Base-by-base conservation (phyloP, 1,284 basidiomycete species). In the Austroboletus sp. region DNA sequence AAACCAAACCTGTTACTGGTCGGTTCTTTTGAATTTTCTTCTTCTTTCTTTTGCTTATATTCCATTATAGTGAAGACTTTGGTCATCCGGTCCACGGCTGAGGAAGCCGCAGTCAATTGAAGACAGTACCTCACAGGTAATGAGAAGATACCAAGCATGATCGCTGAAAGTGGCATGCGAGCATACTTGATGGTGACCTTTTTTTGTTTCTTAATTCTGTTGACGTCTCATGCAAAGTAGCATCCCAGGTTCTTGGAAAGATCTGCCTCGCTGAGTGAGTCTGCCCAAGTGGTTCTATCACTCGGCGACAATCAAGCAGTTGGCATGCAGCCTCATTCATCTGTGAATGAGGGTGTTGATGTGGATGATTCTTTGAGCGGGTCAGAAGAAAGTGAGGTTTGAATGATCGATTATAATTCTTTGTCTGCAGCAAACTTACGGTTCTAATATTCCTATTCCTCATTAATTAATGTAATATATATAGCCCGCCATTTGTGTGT, bases 91-190 rank as follows among this genome's bases (percentile, higher is more conserved):
- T 75, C 71, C 2, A 90, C 89, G 0, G 79, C 80, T 2, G 89
- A 92, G 60, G 85, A 92, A 66, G 76, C 78, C 41, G 89, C 92
- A 73, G 74, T 89, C n/a, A 58, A 70, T 16, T 73, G 87, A 27
- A 74, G 80, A 42, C 70, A 74, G 26, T 63, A 69, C 2, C 61
- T 85, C 6, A 75, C 75, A 58, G 69, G 62, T 29, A 61, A 67
- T 13, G 70, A n/a, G n/a, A 79, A 79, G 60, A 58, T 75, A 35
- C 76, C 79, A 2, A 77, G 72, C 31, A 63, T 85, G 45, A 71
- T 75, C 1, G 75, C 84, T 50, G 84, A 88, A 55, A 69, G 68
- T 12, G 78, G 79, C 6, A 84, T 88, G 74, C 73, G 82, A 32
- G 70, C 82, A 45, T 87, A 76, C 59, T 78, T 87, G 32, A 78